A percentile compares a stretch with the other conserved stretches of the same genome.
These are phyloP conservation scores for Cicer cuneatum DNA, from an alignment of 306 rosid genomes.

Conservation along the genomic window DNA sequence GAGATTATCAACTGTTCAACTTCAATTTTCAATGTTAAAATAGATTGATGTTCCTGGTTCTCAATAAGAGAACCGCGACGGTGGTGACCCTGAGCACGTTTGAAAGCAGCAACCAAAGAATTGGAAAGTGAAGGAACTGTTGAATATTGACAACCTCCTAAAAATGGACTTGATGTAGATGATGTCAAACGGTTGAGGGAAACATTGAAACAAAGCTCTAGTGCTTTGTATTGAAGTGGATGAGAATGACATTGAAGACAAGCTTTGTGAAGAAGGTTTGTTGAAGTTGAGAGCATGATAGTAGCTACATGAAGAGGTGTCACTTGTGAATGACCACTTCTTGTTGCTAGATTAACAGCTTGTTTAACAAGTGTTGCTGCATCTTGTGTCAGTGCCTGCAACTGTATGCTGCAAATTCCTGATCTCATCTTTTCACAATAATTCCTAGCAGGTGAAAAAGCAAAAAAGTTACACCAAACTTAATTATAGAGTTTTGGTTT, in stretches of 20 bases:
- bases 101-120: slow-evolving; percentile 84
- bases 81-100: slow-evolving; percentile 89
- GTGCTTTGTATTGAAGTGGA: slow-evolving; percentile 89
- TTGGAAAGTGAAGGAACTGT: slow-evolving; percentile 74
- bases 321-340: slow-evolving; percentile 88
- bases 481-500: neutral
- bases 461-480: neutral
- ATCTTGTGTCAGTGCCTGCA: slow-evolving; percentile 71
- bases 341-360: slow-evolving; percentile 69
- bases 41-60: slow-evolving; percentile 70
- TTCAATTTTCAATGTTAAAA: slow-evolving; percentile 80
- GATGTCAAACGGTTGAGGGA: slow-evolving; percentile 89
- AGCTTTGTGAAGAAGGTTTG: slow-evolving; percentile 72
- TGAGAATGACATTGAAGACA: slow-evolving; percentile 88
- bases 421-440: slow-evolving; percentile 62
- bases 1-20: slow-evolving; percentile 79
- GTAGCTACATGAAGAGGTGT: slow-evolving; percentile 98
- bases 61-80: slow-evolving; percentile 74
- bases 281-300: slow-evolving; percentile 74
- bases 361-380: slow-evolving; percentile 70
- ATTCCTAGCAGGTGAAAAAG: neutral
- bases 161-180: slow-evolving; percentile 66
- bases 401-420: slow-evolving; percentile 75
- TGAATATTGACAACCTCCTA: slow-evolving; percentile 68
- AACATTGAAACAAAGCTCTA: slow-evolving; percentile 91